A percentile compares a stretch with the other conserved stretches of the same genome.
Conservation (phyloP, 2,329 filamentous ascomycete genomes). For the Sarocladiaceae sp. region DNA sequence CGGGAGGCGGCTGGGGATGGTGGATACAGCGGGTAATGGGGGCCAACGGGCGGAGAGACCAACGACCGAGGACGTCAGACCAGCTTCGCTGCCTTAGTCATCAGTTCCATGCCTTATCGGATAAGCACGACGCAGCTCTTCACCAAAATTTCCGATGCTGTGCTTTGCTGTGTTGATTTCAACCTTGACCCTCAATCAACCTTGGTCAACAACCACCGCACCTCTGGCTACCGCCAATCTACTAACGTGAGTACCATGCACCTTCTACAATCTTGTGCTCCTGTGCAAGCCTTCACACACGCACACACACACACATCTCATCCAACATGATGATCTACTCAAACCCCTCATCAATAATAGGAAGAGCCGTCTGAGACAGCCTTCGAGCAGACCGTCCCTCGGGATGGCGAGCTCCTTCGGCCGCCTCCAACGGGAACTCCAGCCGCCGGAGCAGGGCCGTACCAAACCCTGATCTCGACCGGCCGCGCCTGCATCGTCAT, state of each 20-base stretch:
- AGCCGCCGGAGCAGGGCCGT: slow-evolving; percentile 1
- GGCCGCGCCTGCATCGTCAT: slow-evolving; percentile 25
- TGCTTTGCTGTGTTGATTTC: slow-evolving; percentile 1
- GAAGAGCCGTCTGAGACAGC: slow-evolving; percentile 43
- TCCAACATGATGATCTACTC: slow-evolving; percentile 34
- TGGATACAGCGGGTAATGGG: slow-evolving; percentile 1
- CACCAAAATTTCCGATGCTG: slow-evolving; percentile 8
- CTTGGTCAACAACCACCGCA: background rate
- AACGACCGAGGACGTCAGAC: slow-evolving; percentile 6
- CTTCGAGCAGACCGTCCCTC: slow-evolving; percentile 16
- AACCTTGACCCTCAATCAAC: background rate
- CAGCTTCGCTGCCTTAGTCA: background rate
- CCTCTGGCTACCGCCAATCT: background rate
- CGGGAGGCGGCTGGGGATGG: slow-evolving; percentile 7
- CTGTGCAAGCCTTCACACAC: slow-evolving; percentile 5
- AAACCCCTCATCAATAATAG: slow-evolving; percentile 31
- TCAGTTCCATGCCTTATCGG: background rate
- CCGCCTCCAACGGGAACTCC: slow-evolving; percentile 9
- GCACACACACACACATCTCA: slow-evolving; percentile 12
- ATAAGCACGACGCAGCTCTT: background rate
- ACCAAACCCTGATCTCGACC: background rate
- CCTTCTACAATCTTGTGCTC: background rate
- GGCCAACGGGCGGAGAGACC: background rate
- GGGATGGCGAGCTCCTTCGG: slow-evolving; percentile 9
- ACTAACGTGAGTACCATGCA: slow-evolving; percentile 7